Conservation (phyloP, 805 yeast genomes). For the Torulaspora delbrueckii region DNA sequence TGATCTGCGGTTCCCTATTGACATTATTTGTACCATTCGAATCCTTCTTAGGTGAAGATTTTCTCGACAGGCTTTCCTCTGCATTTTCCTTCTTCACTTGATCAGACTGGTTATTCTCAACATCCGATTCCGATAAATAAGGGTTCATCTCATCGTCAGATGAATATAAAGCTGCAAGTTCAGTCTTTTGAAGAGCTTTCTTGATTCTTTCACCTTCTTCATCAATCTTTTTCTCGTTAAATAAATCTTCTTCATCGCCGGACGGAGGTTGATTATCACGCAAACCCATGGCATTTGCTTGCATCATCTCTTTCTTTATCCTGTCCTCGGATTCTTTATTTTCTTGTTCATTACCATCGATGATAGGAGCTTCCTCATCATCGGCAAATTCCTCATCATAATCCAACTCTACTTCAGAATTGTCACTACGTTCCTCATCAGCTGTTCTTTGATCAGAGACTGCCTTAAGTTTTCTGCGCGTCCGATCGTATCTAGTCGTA, state of each 20-base stretch:
- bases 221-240: conserved; percentile 73
- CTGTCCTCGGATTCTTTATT: conserved; percentile 81
- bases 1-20: conserved; percentile 35
- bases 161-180: conserved; percentile 67
- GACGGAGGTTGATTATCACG: conserved; percentile 55
- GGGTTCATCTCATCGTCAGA: conserved; percentile 88
- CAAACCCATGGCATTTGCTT: conserved; percentile 65
- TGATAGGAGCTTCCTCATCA: conserved; percentile 97
- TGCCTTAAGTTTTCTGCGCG: conserved; percentile 43
- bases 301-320: conserved; percentile 77
- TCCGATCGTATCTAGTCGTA: conserved; percentile 48
- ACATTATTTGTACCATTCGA: conserved; percentile 15
- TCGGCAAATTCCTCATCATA: conserved; percentile 97
- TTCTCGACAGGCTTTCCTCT: conserved; percentile 16
- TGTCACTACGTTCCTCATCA: conserved; percentile 47
- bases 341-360: conserved; percentile 95
- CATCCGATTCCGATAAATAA: conserved; percentile 66
- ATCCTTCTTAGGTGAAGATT: conserved; percentile 26
- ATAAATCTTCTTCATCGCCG: conserved; percentile 67
- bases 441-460: conserved; percentile 42
- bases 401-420: conserved; percentile 89
- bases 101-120: conserved; percentile 45
- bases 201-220: conserved; percentile 85
- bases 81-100: conserved; percentile 39
- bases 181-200: conserved; percentile 78